Conservation (phyloP, 2,329 filamentous ascomycete species). For the Colletotrichum tropicale region DNA sequence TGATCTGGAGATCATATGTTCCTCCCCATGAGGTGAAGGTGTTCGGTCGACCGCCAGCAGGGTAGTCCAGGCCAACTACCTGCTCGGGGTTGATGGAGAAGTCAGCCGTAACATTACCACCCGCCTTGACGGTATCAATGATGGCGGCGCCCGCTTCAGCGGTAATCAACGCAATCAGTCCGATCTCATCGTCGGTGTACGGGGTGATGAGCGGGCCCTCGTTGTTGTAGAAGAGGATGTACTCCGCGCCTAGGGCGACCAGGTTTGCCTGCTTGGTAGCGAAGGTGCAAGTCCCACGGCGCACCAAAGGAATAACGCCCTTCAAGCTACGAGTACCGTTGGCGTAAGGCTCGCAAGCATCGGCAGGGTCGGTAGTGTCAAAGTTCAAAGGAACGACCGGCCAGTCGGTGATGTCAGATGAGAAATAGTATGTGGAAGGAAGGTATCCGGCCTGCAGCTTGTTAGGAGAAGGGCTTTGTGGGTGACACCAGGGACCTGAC, state of each 20-base stretch:
- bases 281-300: constrained; percentile 37
- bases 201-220: constrained; percentile 22
- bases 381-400: constrained; percentile 28
- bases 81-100: constrained; percentile 30
- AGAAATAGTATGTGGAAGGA: constrained; percentile 36
- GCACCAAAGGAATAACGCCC: constrained; percentile 30
- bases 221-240: constrained; percentile 35
- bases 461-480: neutral
- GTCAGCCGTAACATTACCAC: constrained; percentile 31
- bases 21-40: constrained; percentile 48
- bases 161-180: constrained; percentile 25
- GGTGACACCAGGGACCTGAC: neutral
- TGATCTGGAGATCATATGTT: constrained; percentile 44
- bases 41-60: constrained; percentile 37
- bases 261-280: constrained; percentile 31
- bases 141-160: constrained; percentile 28
- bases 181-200: constrained; percentile 3
- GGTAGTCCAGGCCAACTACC: constrained; percentile 24
- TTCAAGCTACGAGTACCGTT: constrained; percentile 24
- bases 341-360: constrained; percentile 31
- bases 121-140: constrained; percentile 27
- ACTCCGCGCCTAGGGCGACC: constrained; percentile 27
- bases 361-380: constrained; percentile 27
- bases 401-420: constrained; percentile 37
- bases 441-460: constrained; percentile 32